Evolutionary conservation across 345 rosid species (phyloP).

Genomic region (Eucalyptus microcorys): DNA sequence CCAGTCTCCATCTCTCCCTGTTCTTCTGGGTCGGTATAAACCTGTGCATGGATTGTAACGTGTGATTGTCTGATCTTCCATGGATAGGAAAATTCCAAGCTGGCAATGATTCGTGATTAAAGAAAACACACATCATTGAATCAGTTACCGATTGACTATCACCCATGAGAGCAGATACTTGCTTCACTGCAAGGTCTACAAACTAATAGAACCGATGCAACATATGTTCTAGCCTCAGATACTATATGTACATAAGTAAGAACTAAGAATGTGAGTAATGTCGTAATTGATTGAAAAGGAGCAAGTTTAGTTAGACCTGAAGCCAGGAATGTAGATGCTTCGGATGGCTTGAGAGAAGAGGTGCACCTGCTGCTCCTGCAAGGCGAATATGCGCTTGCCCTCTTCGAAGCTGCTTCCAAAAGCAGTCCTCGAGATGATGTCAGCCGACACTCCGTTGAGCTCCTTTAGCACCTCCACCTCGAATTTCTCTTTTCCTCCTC

Average conservation of each 20-base stretch:
- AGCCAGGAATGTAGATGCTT: conserved; percentile 70
- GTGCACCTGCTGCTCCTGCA: conserved; percentile 63
- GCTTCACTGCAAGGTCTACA: background rate
- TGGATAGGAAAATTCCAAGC: background rate
- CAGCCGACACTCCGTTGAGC: conserved; percentile 55
- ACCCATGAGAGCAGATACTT: background rate
- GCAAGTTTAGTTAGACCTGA: conserved; percentile 29
- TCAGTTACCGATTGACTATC: background rate
- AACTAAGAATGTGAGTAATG: background rate
- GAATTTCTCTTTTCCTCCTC: conserved; percentile 41
- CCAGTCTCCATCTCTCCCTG: conserved; percentile 58
- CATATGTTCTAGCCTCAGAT: background rate
- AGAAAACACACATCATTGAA: background rate
- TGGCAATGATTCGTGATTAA: background rate
- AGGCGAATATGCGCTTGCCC: conserved; percentile 51
- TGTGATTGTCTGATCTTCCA: background rate
- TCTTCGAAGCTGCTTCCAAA: conserved; percentile 79
- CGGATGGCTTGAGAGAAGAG: conserved; percentile 39
- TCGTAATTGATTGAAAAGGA: background rate
- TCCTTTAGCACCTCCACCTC: conserved; percentile 57
- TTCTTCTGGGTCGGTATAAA: conserved; percentile 74
- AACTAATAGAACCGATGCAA: background rate
- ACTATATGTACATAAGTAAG: background rate
- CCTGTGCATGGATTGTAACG: conserved; percentile 7
- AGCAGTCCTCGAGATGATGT: conserved; percentile 70